phyloP scores from a whole-genome alignment of 306 rosid genomes.

The Corylus heterophylla region DNA sequence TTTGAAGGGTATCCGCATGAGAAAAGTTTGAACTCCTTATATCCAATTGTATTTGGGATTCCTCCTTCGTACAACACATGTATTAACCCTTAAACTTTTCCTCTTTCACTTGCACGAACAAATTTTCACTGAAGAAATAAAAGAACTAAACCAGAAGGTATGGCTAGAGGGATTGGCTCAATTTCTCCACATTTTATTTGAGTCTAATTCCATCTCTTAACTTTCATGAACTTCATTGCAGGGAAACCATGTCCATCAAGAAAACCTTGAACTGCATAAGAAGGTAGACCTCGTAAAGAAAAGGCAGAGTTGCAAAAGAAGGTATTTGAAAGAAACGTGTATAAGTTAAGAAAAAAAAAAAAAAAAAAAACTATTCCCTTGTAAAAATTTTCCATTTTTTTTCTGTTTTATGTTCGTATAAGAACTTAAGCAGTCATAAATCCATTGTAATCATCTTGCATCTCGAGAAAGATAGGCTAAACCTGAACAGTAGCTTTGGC shows the following conservation, averaged over 20 bases:
- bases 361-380: not conserved
- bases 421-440: not conserved
- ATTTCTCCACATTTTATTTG: conserved; percentile 10
- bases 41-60: not conserved
- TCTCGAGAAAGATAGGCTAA: conserved; percentile 13
- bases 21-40: conserved; percentile 48
- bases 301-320: conserved; percentile 55
- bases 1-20: conserved; percentile 59
- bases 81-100: conserved; percentile 14
- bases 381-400: not conserved
- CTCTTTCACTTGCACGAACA: conserved; percentile 48
- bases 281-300: conserved; percentile 53
- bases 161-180: not conserved
- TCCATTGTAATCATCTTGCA: conserved; percentile 13
- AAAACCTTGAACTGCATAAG: conserved; percentile 50
- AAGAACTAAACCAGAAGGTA: conserved; percentile 52
- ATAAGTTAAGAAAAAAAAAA: not conserved
- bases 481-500: conserved; percentile 18
- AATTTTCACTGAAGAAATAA: conserved; percentile 48
- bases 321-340: conserved; percentile 34
- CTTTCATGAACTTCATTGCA: conserved; percentile 31
- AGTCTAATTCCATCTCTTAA: conserved; percentile 21
- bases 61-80: conserved; percentile 1
- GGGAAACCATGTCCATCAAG: conserved; percentile 58
- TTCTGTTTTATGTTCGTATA: conserved; percentile 1